Evolutionary conservation across 345 rosid genomes (phyloP).

Genomic region (Eucalyptus curtisii): DNA sequence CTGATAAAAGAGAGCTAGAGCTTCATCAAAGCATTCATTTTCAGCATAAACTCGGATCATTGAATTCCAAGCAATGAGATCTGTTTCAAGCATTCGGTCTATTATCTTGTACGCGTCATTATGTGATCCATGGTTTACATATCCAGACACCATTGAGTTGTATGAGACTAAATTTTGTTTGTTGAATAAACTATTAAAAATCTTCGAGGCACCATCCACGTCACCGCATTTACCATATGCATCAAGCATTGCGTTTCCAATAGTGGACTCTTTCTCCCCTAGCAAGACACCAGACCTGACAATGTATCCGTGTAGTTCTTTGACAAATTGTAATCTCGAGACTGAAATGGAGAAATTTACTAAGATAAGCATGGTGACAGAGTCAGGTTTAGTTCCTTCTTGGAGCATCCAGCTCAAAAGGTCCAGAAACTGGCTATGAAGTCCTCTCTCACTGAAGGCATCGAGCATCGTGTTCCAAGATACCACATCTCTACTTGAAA

Average conservation of each 20-base stretch:
- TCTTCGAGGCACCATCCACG: slow-evolving; percentile 39
- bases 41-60: slow-evolving; percentile 62
- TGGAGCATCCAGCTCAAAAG: slow-evolving; percentile 29
- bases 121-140: slow-evolving; percentile 33
- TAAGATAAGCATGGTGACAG: slow-evolving; percentile 30
- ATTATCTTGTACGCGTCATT: slow-evolving; percentile 33
- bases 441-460: slow-evolving; percentile 23
- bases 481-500: slow-evolving; percentile 30
- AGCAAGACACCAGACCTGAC: slow-evolving; percentile 32
- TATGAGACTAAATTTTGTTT: slow-evolving; percentile 36
- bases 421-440: slow-evolving; percentile 22
- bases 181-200: slow-evolving; percentile 39
- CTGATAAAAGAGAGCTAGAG: slow-evolving; percentile 36
- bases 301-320: slow-evolving; percentile 65
- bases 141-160: slow-evolving; percentile 57
- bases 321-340: slow-evolving; percentile 26
- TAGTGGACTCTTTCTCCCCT: slow-evolving; percentile 19
- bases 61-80: slow-evolving; percentile 80
- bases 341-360: slow-evolving; percentile 16
- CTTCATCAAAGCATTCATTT: slow-evolving; percentile 33
- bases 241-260: slow-evolving; percentile 59
- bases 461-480: slow-evolving; percentile 63
- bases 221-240: slow-evolving; percentile 66
- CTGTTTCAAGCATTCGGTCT: slow-evolving; percentile 26
- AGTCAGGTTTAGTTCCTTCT: slow-evolving; percentile 42